Percentiles rank a stretch among this genome's conserved stretches.
These are phyloP conservation scores for Phytophthora hybrid DNA, from an alignment of 352 stramenopile genomes.

Conservation along the genomic window DNA sequence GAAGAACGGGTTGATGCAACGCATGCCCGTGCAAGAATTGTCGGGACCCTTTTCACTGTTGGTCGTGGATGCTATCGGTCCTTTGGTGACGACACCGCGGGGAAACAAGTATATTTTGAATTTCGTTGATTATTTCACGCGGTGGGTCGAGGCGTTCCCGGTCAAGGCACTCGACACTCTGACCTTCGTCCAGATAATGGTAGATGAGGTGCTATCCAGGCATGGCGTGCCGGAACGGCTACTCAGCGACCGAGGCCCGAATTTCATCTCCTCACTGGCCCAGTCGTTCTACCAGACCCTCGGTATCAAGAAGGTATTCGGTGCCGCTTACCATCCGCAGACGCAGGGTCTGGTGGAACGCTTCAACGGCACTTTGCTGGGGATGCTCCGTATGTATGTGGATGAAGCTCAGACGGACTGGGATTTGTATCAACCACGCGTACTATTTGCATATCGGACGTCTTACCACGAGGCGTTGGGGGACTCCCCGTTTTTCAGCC, in stretches of 20 bases:
- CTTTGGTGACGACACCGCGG: not conserved
- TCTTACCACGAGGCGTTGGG: constrained; percentile 10
- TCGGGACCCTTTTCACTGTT: not conserved
- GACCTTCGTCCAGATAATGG: not conserved
- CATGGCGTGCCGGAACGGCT: not conserved
- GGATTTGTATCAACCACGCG: not conserved
- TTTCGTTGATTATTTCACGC: not conserved
- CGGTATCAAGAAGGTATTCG: too few relatives aligned
- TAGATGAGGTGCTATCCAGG: not conserved
- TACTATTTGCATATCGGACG: constrained; percentile 18
- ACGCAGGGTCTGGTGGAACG: too few relatives aligned
- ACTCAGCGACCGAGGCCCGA: not conserved
- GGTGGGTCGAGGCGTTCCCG: not conserved
- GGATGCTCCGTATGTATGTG: too few relatives aligned
- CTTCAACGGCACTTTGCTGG: too few relatives aligned
- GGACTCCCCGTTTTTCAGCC: constrained; percentile 12
- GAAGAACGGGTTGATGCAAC: constrained; percentile 7
- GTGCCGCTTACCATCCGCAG: too few relatives aligned
- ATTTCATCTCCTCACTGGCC: not conserved
- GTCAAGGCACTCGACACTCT: not conserved
- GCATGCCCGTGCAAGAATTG: constrained; percentile 4
- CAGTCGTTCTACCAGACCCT: too few relatives aligned
- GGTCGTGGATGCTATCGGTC: not conserved
- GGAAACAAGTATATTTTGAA: not conserved
- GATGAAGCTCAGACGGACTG: constrained; percentile 4